Percentiles rank a stretch among this genome's conserved stretches.
Evolutionary conservation across 1,284 basidiomycete species (phyloP).

Genomic region (Xanthoconium separans): DNA sequence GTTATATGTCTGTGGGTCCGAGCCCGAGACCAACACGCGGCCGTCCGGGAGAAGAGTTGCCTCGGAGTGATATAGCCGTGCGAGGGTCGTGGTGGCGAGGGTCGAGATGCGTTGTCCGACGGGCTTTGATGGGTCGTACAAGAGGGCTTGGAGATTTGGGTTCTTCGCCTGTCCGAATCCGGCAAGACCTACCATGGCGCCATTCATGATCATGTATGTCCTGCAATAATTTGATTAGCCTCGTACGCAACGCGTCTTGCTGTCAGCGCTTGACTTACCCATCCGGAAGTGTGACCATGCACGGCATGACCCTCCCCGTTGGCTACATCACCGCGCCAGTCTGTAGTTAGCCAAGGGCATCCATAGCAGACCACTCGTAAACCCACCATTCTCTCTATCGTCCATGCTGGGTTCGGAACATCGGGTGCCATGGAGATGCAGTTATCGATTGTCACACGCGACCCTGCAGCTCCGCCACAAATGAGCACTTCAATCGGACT

Average conservation of each 20-base stretch:
- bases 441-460: constrained; percentile 41
- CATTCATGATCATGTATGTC: constrained; percentile 72
- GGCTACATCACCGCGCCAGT: constrained; percentile 44
- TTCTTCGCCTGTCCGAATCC: constrained; percentile 68
- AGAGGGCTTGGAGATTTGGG: constrained; percentile 62
- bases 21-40: constrained; percentile 70
- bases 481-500: constrained; percentile 64
- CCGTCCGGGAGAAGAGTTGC: constrained; percentile 69
- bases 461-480: constrained; percentile 64
- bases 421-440: constrained; percentile 69
- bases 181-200: constrained; percentile 61
- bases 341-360: not conserved
- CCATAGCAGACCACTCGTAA: not conserved
- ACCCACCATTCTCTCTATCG: not conserved
- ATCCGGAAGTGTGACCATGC: constrained; percentile 67
- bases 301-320: constrained; percentile 71
- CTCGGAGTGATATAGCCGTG: constrained; percentile 82
- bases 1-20: constrained; percentile 54
- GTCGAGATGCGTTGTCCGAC: constrained; percentile 62
- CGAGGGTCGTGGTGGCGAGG: constrained; percentile 66
- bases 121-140: constrained; percentile 67
- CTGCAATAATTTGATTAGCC: constrained; percentile 37
- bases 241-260: not conserved
- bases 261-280: constrained; percentile 16
- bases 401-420: not conserved